Conservation (phyloP, 1,284 basidiomycete species). For the Blastosporella zonata region DNA sequence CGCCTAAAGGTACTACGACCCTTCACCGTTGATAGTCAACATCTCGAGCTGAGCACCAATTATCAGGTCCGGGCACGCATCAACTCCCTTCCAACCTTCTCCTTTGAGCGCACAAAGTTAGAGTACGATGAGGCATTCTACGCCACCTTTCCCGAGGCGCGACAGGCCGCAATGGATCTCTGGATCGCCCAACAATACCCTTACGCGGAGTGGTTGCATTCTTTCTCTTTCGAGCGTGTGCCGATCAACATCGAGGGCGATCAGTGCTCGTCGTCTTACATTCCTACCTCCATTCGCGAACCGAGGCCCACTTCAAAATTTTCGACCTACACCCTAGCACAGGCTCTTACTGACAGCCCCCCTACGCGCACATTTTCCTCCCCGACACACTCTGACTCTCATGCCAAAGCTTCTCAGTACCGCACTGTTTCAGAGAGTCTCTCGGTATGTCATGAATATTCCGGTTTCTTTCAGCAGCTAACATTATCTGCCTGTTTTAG, state of each 20-base stretch:
- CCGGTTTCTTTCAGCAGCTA: background rate
- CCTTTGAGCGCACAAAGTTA: conserved; percentile 17
- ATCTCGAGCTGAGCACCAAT: background rate
- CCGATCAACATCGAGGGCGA: no score
- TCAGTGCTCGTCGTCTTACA: background rate
- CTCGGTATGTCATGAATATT: background rate
- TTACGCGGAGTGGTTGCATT: background rate
- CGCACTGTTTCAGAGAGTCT: background rate
- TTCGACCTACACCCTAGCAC: background rate
- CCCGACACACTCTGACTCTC: background rate
- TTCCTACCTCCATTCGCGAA: no score
- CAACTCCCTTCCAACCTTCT: conserved; percentile 9
- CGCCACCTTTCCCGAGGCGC: conserved; percentile 19
- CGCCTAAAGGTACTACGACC: conserved; percentile 8
- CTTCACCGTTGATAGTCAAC: background rate
- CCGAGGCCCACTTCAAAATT: background rate
- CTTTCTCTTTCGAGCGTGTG: background rate
- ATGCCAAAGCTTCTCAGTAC: background rate
- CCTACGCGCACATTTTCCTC: no score
- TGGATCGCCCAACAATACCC: conserved; percentile 12
- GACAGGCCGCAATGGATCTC: conserved; percentile 13
- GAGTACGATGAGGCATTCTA: conserved; percentile 19
- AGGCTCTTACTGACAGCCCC: background rate
- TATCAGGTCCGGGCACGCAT: conserved; percentile 10
- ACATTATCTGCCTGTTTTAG: background rate